phyloP scores from a whole-genome alignment of 257 asterid species.

The Echium plantagineum region DNA sequence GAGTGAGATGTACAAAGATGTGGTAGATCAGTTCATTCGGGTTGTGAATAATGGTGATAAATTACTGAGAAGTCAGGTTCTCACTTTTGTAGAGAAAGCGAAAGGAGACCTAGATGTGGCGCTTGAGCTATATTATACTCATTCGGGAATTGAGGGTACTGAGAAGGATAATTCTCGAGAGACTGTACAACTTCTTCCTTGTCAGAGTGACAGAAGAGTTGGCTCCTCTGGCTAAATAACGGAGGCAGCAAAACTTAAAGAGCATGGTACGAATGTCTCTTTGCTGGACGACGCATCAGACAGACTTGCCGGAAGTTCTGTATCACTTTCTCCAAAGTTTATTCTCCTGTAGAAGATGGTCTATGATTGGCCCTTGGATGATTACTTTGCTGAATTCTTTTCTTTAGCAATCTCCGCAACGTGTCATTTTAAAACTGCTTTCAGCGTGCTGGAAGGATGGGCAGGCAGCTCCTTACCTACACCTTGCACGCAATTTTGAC shows the following conservation, averaged over 20 bases:
- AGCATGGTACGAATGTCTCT: conserved; percentile 22
- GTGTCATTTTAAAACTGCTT: conserved; percentile 19
- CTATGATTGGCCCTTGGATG: conserved; percentile 14
- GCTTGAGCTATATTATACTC: conserved; percentile 54
- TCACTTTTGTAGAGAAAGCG: conserved; percentile 37
- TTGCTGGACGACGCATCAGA: conserved; percentile 27
- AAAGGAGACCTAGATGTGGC: conserved; percentile 74
- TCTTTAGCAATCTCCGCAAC: not conserved
- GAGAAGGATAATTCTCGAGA: conserved; percentile 17
- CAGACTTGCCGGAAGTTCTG: conserved; percentile 13
- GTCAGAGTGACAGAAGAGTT: too few relatives aligned
- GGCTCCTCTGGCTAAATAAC: too few relatives aligned
- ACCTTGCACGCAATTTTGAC: conserved; percentile 74
- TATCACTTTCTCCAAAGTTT: conserved; percentile 69
- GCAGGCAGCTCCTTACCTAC: conserved; percentile 74
- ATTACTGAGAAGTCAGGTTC: conserved; percentile 54
- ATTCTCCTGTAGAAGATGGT: conserved; percentile 75
- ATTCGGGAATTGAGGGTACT: conserved; percentile 13
- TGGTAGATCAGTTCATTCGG: conserved; percentile 61
- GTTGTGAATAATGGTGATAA: conserved; percentile 59
- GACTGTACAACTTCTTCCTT: conserved; percentile 20
- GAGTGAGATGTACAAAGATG: conserved; percentile 27
- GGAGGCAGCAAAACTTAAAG: too few relatives aligned
- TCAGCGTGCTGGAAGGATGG: conserved; percentile 94
- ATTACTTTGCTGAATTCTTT: not conserved